A percentile compares a stretch with the other conserved stretches of the same genome.
Conservation (phyloP, 768 basidiomycete species). For the Ramaria rubella region DNA sequence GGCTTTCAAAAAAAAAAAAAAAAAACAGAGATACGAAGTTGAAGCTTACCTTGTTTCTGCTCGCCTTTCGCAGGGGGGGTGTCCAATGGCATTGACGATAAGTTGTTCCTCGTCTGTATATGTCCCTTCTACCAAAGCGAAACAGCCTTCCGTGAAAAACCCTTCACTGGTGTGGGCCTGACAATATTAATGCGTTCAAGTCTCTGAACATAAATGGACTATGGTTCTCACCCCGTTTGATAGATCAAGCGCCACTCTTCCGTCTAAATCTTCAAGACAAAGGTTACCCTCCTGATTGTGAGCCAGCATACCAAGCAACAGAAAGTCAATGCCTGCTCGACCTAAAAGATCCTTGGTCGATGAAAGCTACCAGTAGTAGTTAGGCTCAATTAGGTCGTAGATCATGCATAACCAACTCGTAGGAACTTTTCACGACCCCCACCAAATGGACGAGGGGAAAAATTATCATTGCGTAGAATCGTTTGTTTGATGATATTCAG, state of each 20-base stretch:
- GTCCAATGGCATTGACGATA: conserved; percentile 89
- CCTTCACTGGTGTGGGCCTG: conserved; percentile 91
- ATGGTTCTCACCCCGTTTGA: conserved; percentile 62
- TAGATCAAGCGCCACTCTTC: conserved; percentile 82
- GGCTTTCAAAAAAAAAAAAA: not conserved
- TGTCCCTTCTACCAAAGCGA: conserved; percentile 92
- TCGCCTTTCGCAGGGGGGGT: conserved; percentile 92
- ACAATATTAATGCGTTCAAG: not conserved
- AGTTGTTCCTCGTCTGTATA: conserved; percentile 90
- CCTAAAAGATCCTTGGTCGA: conserved; percentile 96
- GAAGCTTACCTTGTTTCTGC: conserved; percentile 65
- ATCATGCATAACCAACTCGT: conserved; percentile 48
- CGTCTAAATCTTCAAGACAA: conserved; percentile 91
- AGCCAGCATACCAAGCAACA: conserved; percentile 88
- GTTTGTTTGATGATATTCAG: conserved; percentile 90
- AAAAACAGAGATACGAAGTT: not conserved
- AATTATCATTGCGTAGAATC: conserved; percentile 92
- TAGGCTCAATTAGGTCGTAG: not conserved
- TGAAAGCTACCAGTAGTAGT: conserved; percentile 52
- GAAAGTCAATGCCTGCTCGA: conserved; percentile 80
- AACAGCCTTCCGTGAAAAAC: conserved; percentile 91
- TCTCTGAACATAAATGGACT: conserved; percentile 1
- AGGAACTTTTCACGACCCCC: conserved; percentile 76
- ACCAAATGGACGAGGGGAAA: conserved; percentile 85
- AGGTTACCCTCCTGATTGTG: conserved; percentile 86